Base-by-base conservation (phyloP, 345 rosid genomes). In the Citrus trifoliata region DNA sequence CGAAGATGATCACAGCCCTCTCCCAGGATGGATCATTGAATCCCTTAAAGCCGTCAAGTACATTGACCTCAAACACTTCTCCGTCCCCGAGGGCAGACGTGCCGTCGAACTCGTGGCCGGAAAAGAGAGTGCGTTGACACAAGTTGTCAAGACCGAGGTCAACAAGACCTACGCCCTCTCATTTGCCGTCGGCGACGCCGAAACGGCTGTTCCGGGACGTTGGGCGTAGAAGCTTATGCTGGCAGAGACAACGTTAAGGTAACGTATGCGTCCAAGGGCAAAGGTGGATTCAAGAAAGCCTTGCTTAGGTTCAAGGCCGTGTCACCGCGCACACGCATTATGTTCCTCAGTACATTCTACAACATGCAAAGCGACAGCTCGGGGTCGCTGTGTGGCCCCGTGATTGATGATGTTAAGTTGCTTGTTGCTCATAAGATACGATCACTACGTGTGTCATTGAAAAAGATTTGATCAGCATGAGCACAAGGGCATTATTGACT, bases 1-100 rank as follows among this genome's bases (percentile, higher is more conserved):
- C 3, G 88, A 89, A 76, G 93, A 89, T 30, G 83, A 86, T 32
- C 87, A 89, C 78, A 79, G 86, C 21, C 89, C 90, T 0, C 82
- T 89, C 5, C 90, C 88, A 0, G 90, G 89, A 24, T 88, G 89
- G 90, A 85, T 86, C 68, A 76, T 89, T 2, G 92, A 89, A 37
- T 89, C 90, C 24, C 87, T 88, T 3, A 89, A 89, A 72, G 92
- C 92, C 5, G 90, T 89, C 22, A 89, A 89, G 38, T 87, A 81
- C 84, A 80, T 89, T 25, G 89, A 89, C 37, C 10, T 70, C 10
- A 76, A 73, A 7, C 92, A 89, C 73, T 88, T 83, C 70, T 14
- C 80, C 5, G 85, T 88, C 59, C 89, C 90, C 0, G 38, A 76
- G 61, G 90, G 90, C 64, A 75, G 66, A n/a, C 75, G 87, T 35